These are phyloP conservation scores for Syzygium oleosum DNA, from an alignment of 345 rosid species.

Conservation along the genomic window DNA sequence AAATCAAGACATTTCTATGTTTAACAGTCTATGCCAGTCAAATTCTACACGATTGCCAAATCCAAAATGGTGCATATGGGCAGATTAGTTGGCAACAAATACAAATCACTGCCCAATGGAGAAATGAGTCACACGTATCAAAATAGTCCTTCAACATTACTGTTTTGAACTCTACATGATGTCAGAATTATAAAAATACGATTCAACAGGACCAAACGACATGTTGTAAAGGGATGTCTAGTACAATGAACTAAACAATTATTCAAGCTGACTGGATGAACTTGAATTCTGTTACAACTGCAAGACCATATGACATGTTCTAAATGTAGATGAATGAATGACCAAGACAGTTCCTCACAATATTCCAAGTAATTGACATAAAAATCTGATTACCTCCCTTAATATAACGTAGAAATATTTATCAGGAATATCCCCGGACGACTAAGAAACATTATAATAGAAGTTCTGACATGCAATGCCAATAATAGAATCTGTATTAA, in stretches of 20 bases:
- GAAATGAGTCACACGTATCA: background rate
- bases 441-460: background rate
- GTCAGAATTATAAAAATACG: background rate
- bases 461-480: background rate
- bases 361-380: background rate
- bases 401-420: background rate
- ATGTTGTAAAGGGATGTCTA: background rate
- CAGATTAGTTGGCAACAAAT: background rate
- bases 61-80: background rate
- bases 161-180: background rate
- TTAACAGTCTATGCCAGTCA: background rate
- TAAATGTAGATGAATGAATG: background rate
- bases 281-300: background rate
- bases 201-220: background rate
- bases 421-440: background rate
- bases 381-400: background rate
- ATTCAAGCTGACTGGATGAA: background rate
- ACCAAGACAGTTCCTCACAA: background rate
- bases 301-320: background rate
- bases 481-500: background rate
- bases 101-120: background rate
- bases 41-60: background rate
- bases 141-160: background rate
- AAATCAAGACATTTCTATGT: background rate
- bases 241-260: background rate